Evolutionary conservation across 495 filamentous ascomycete species (phyloP).

Genomic region (Tuber calosporum): DNA sequence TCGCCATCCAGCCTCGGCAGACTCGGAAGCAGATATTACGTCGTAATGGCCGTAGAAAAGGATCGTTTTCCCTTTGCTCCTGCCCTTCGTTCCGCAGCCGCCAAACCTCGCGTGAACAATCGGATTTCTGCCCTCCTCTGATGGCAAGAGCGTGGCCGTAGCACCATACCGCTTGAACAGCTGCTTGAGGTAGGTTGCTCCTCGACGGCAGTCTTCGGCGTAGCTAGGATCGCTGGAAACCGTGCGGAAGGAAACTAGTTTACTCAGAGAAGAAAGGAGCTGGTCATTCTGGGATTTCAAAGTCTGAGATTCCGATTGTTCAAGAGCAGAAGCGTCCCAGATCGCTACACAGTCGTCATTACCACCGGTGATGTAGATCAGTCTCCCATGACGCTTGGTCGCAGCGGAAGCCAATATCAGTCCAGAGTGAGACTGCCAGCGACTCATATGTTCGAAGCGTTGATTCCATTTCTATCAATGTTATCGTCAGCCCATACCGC

Average conservation of each 20-base stretch:
- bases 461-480: constrained; percentile 67
- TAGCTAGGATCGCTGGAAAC: constrained; percentile 78
- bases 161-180: constrained; percentile 88
- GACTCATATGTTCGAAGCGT: constrained; percentile 72
- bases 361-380: constrained; percentile 85
- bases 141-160: constrained; percentile 73
- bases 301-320: constrained; percentile 47
- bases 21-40: constrained; percentile 76
- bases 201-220: constrained; percentile 81
- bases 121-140: constrained; percentile 69
- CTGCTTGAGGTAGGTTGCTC: constrained; percentile 78
- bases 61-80: constrained; percentile 64
- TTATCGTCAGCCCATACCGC: background rate
- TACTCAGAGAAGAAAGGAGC: constrained; percentile 62
- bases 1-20: constrained; percentile 64
- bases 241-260: constrained; percentile 84
- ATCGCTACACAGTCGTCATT: constrained; percentile 83
- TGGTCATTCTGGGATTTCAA: constrained; percentile 44
- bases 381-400: constrained; percentile 57
- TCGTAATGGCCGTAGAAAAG: constrained; percentile 98
- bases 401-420: constrained; percentile 81
- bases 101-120: constrained; percentile 81
- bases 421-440: constrained; percentile 79
- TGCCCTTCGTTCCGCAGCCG: constrained; percentile 46
- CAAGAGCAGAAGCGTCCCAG: constrained; percentile 65